Evolutionary conservation across 768 basidiomycete genomes (phyloP).

Genomic region (Amanita muscaria): DNA sequence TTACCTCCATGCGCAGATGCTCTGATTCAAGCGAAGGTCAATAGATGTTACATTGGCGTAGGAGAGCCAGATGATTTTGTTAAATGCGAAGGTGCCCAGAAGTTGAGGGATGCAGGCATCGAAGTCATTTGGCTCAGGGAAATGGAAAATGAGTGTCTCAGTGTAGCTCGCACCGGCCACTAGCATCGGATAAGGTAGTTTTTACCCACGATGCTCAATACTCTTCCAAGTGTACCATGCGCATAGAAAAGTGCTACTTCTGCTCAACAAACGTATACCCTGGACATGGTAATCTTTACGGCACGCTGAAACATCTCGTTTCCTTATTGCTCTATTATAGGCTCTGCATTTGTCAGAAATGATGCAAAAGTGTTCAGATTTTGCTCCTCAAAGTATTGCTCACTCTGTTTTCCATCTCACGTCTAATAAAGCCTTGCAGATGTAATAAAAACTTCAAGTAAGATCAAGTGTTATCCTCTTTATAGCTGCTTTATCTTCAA

Average conservation of each 20-base stretch:
- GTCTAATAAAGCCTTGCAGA: slow-evolving; percentile 30
- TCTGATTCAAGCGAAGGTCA: slow-evolving; percentile 61
- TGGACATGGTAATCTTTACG: slow-evolving; percentile 68
- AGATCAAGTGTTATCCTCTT: slow-evolving; percentile 12
- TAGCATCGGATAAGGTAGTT: neutral
- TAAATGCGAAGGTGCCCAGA: slow-evolving; percentile 77
- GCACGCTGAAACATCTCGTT: neutral
- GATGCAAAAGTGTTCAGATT: slow-evolving; percentile 98
- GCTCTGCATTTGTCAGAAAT: slow-evolving; percentile 94
- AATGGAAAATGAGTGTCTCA: slow-evolving; percentile 73
- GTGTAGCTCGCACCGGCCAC: slow-evolving; percentile 62
- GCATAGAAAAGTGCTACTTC: slow-evolving; percentile 98
- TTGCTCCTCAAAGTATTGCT: slow-evolving; percentile 87
- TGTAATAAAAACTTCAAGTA: slow-evolving; percentile 99
- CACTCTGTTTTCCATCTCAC: neutral
- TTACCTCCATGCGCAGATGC: slow-evolving; percentile 80
- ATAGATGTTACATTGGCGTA: slow-evolving; percentile 79
- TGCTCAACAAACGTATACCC: slow-evolving; percentile 97
- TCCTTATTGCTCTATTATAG: slow-evolving; percentile 26
- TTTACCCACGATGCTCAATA: slow-evolving; percentile 1
- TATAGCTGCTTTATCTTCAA: slow-evolving; percentile 2
- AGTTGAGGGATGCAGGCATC: slow-evolving; percentile 60
- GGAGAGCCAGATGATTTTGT: slow-evolving; percentile 94
- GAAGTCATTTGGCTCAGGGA: slow-evolving; percentile 69
- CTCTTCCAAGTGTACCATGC: slow-evolving; percentile 40